Percentiles rank a stretch among this genome's conserved stretches.
These are phyloP conservation scores for Solanum clarkiae DNA, from an alignment of 257 asterid genomes.

Conservation along the genomic window DNA sequence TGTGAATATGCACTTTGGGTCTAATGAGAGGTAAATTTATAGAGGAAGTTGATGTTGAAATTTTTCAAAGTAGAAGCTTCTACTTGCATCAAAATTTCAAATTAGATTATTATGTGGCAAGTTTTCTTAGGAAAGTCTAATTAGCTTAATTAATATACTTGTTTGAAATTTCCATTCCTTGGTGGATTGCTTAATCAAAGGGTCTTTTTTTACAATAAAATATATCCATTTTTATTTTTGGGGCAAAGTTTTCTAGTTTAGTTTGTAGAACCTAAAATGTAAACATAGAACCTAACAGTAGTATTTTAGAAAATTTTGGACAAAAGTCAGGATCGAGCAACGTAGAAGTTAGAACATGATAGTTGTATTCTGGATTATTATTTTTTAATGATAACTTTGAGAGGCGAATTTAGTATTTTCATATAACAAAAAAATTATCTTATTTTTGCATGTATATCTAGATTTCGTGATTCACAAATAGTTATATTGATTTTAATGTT, in stretches of 20 bases:
- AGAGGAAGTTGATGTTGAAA: neutral
- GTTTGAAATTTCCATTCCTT: neutral
- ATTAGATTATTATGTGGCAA: neutral
- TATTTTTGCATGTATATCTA: too few relatives aligned
- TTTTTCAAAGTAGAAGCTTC: conserved; percentile 14
- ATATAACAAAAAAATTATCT: neutral
- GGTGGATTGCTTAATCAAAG: neutral
- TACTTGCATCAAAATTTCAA: neutral
- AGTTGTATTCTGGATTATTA: neutral
- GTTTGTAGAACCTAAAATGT: neutral
- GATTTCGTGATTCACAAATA: too few relatives aligned
- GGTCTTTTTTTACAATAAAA: neutral
- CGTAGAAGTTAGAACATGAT: neutral
- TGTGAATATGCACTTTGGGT: neutral
- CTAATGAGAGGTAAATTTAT: neutral
- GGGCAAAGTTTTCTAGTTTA: neutral
- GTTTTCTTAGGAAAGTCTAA: neutral
- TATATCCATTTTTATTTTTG: neutral
- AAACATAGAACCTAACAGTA: neutral
- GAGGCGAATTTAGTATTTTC: neutral
- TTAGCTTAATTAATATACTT: neutral
- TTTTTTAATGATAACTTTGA: neutral
- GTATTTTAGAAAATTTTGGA: neutral
- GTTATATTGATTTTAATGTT: too few relatives aligned
- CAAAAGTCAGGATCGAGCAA: neutral